Conservation (phyloP, 2,329 filamentous ascomycete species). For the Penicillium sp. region DNA sequence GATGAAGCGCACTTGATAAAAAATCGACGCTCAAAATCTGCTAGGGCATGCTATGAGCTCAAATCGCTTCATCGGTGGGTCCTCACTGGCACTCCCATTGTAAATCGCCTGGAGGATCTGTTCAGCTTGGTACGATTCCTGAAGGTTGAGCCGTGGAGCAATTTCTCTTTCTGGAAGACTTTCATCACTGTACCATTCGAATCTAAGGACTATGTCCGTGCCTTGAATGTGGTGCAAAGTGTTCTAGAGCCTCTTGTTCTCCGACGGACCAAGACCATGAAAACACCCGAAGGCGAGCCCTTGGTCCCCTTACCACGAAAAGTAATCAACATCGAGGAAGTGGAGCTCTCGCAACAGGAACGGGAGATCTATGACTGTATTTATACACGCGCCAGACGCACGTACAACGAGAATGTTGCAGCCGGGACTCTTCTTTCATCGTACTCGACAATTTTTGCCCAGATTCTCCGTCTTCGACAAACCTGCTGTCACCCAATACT, state of each 20-base stretch:
- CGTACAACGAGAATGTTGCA: slow-evolving; percentile 84
- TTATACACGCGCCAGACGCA: slow-evolving; percentile 77
- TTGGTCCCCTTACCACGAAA: slow-evolving; percentile 83
- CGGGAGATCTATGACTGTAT: slow-evolving; percentile 92
- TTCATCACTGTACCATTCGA: slow-evolving; percentile 98
- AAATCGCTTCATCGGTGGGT: slow-evolving; percentile 87
- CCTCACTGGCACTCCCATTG: slow-evolving; percentile 92
- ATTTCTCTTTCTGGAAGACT: slow-evolving; percentile 98
- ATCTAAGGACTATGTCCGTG: slow-evolving; percentile 89
- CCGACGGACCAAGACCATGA: slow-evolving; percentile 96
- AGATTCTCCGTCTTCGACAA: slow-evolving; percentile 89
- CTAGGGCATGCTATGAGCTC: slow-evolving; percentile 91
- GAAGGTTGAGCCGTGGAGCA: slow-evolving; percentile 95
- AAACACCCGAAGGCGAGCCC: slow-evolving; percentile 80
- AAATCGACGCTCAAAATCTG: slow-evolving; percentile 85
- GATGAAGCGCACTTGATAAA: slow-evolving; percentile 97
- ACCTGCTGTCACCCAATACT: slow-evolving; percentile 92
- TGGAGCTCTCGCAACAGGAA: slow-evolving; percentile 84
- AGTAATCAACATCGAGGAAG: slow-evolving; percentile 80
- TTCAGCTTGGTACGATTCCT: slow-evolving; percentile 93
- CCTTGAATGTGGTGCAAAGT: slow-evolving; percentile 94
- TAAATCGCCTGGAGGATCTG: slow-evolving; percentile 92
- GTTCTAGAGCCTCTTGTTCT: slow-evolving; percentile 95
- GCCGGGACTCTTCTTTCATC: slow-evolving; percentile 93
- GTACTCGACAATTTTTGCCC: slow-evolving; percentile 95